Evolutionary conservation across 306 rosid genomes (phyloP), one percentile per base, ranked within the genome.

Genomic region (Cucumis melo): DNA sequence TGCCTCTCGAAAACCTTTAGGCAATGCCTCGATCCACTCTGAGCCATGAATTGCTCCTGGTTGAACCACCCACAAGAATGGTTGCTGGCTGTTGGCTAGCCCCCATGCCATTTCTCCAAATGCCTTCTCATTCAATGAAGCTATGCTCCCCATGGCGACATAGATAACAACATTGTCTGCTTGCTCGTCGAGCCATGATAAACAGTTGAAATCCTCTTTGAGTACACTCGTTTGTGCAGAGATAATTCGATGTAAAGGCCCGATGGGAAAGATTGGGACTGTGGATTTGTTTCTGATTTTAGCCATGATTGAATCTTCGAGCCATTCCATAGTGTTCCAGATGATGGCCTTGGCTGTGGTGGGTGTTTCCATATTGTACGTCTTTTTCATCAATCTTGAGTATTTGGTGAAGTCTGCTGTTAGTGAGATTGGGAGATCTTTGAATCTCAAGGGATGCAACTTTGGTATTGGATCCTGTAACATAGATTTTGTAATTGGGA

Each of bases 61-160:
- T 20, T 88, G 83, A 75, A 88, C 73, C 80, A 82, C 92, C 92
- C 91, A 92, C 79, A 92, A 70, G 81, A 90, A 87, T 10, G 91
- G 86, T 1, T 85, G 91, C 19, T 79, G 64, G 80, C 92, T 81
- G 71, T 87, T 79, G 81, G 90, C 86, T 65, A 92, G 73, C 17
- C 92, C 96, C 86, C 85, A 87, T 64, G 94, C 92, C 53, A 89
- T 84, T 82, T 87, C 92, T 84, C 80, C 78, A 78, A 90, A 81
- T 4, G 85, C 84, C 2, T 29, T 73, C 80, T 81, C 80, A 5
- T 54, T 73, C 56, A 85, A 36, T 3, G 86, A 74, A 5, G 83
- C 89, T 29, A 87, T 4, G 74, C 93, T 89, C 41, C 97, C 93
- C 55, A 86, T 86, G 75, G 93, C 90, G 17, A 89, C 90, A 46